Base-by-base conservation (phyloP, 352 stramenopile genomes). In the Thalassiosira pacifica region DNA sequence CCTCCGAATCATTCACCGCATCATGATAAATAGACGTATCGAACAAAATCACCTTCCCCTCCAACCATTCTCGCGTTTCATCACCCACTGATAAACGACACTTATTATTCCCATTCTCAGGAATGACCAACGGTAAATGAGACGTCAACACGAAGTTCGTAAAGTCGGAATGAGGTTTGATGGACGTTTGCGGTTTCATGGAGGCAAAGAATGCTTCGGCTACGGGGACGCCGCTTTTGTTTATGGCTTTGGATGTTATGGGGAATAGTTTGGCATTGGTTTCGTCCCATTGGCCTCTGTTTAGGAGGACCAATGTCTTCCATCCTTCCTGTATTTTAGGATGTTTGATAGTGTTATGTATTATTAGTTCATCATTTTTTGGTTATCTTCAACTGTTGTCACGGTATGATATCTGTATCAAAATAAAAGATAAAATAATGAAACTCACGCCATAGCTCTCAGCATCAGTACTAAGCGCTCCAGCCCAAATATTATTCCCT, bases 81-180 rank as follows among this genome's bases (percentile, higher is more conserved):
- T 95, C 87, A 9, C 91, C 92, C 22, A 96, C 82, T 0, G 89
- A 88, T 11, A 95, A 67, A 31, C 86, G 79, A 68, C 91, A 95
- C 60, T 92, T 91, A 48, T 93, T 93, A 13, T 86, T 86, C 10
- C 90, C 91, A 75, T 82, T 91, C 27, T 87, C 59, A 22, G 91
- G 92, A 84, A 96, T 91, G 26, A 92, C 80, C 9, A 96, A 69
- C 26, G 86, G 86, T 11, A 96, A 78, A 90, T 96, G 92, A 22
- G 68, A 90, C 22, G 92, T 96, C 19, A 94, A 71, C 2, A 95
- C 88, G 87, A 96, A 96, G 52, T 96, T 96, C 5, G 89, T 94
- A 78, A 91, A 93, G 68, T 95, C 91, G 27, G 82, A 89, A 81
- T 95, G 91, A 13, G 82, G 73, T 60, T 90, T 90, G 48, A 95